Base-by-base conservation (phyloP, 257 asterid genomes). In the Solanum lycopersicoides region DNA sequence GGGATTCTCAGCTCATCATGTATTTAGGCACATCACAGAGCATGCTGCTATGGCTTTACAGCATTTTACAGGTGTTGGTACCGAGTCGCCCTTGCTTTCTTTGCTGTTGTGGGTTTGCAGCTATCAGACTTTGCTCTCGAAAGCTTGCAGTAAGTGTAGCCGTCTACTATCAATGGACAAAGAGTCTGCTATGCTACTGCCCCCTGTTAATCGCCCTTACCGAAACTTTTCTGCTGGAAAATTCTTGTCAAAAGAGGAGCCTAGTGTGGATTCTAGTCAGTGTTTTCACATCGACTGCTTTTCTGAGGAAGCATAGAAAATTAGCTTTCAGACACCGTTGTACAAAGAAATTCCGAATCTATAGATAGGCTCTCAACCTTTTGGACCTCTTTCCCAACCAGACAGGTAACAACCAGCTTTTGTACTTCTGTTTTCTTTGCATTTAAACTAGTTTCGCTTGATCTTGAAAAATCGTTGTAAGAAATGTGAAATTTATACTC, bases 11-110 rank as follows among this genome's bases (percentile, higher is more conserved):
- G 87, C 90, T 59, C 92, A 93, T 89, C 96, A 94, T 83, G 98
- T 94, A 28, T 97, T 88, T 91, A 93, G 92, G 91, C 94, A 93
- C 87, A 92, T 89, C 30, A 95, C 98, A 93, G 97, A 94, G 88
- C 99, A 97, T 87, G 98, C 99, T 87, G 93, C 97, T 75, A 90
- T 95, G 93, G 99, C 99, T 88, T 90, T 97, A 85, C 99, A 95
- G 89, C 91, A 93, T 91, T 95, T 95, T 86, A 92, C 90, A 71
- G 91, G 94, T 79, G 77, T 88, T 83, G 86, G 90, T 88, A 90
- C 95, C 0, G 94, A 93, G 83, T 88, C 94, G 65, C 92, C 97
- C 77, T 89, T 97, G 90, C 18, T 86, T 65, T 84, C 79, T 16
- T 89, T 90, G 91, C 90, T 95, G 98, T 92, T 90, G 82, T 97